Evolutionary conservation across 768 basidiomycete species (phyloP).

Genomic region (Phlebiopsis flavidoalba): DNA sequence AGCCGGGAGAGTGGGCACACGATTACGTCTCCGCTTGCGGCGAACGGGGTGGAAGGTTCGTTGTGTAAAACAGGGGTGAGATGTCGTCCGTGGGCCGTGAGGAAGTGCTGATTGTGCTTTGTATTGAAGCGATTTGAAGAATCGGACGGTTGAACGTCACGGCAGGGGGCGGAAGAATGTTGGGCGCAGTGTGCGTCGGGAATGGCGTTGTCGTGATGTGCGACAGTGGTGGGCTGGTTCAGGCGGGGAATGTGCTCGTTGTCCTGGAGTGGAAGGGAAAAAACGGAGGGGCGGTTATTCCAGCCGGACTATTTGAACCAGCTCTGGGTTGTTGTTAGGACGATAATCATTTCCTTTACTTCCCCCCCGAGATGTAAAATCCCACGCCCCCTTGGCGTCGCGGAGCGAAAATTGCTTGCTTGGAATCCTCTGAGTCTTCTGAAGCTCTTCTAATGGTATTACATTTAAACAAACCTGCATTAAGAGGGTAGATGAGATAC

Average conservation of each 20-base stretch:
- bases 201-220: slow-evolving; percentile 37
- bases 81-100: slow-evolving; percentile 36
- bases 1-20: neutral
- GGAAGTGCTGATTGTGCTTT: slow-evolving; percentile 43
- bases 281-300: too few relatives aligned
- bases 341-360: too few relatives aligned
- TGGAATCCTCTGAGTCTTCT: too few relatives aligned
- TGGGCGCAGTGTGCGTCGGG: slow-evolving; percentile 36
- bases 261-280: slow-evolving; percentile 24
- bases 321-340: too few relatives aligned
- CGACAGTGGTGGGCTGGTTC: slow-evolving; percentile 40
- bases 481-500: neutral
- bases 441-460: too few relatives aligned
- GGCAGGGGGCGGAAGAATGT: slow-evolving; percentile 40
- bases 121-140: slow-evolving; percentile 71
- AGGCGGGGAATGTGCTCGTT: slow-evolving; percentile 42
- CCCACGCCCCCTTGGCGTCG: too few relatives aligned
- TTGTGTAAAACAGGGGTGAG: slow-evolving; percentile 36
- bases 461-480: too few relatives aligned
- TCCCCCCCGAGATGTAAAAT: too few relatives aligned
- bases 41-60: slow-evolving; percentile 50
- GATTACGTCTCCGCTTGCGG: slow-evolving; percentile 31
- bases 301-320: too few relatives aligned
- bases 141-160: slow-evolving; percentile 47
- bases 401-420: too few relatives aligned